Evolutionary conservation across 805 yeast species (phyloP), one percentile per base, ranked within the genome.

Genomic region (Metschnikowia baotianmanensis): DNA sequence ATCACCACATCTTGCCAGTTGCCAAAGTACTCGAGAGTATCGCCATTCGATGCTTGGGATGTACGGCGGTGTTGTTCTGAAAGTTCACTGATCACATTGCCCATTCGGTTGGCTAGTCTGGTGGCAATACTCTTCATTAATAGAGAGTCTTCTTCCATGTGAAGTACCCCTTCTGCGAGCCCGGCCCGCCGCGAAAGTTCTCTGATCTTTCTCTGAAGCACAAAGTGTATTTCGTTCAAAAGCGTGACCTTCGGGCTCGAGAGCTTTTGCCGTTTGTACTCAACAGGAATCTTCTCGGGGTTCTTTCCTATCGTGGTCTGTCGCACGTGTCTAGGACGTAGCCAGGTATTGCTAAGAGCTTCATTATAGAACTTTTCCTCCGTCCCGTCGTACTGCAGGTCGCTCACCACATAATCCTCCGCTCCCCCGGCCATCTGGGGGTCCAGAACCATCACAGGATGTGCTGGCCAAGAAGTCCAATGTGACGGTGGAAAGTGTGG

Each of bases 401-500:
- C 37, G n/a, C n/a, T 20, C 8, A 40, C 34, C 12, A 36, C 32
- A 3, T 31, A 35, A 28, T 48, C 52, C 27, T 40, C 50, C 19
- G 29, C 43, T 9, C 33, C 43, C 27, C 42, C 40, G 19, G 15
- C 17, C 17, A 37, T 34, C 5, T 39, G 40, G 10, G 52, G 50
- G 20, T 48, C 52, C 17, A 28, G 19, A 16, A 27, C 44, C 13
- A n/a, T n/a, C 23, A 7, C 16, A 16, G 21, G 20, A 18, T 8
- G 23, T 27, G 71, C 55, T 1, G 91, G 91, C 91, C 91, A 84
- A 4, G 70, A 54, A 0, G 77, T 55, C 82, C 86, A 82, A 38
- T 55, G 40, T 33, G 49, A 32, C 38, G 46, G 36, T 32, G 74
- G 74, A 62, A 67, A 66, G 45, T 40, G 26, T 38, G 58, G 65